Evolutionary conservation across 164 flowering plant genomes (phyloP), one percentile per base, ranked within the genome.

Genomic region (Umbellularia californica): DNA sequence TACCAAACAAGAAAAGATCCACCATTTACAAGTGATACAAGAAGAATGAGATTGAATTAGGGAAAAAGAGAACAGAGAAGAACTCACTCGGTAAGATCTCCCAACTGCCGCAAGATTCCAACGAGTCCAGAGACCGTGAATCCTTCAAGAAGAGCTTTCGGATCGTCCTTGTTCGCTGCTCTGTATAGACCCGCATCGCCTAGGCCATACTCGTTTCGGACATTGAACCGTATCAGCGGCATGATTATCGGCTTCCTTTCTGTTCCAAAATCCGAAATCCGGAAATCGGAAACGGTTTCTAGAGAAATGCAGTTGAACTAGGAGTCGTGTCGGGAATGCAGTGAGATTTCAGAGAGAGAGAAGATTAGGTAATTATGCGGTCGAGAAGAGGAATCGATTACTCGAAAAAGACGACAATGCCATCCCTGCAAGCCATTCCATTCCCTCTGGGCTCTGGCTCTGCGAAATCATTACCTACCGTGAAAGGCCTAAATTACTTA

Each of bases 61-160:
- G 23, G 33, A 3, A 58, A 58, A 72, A 6, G 64, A 27, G 71
- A 65, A 64, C 11, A 69, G 2, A 66, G 78, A 23, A 3, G 24
- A 74, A 84, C 91, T 68, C 82, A 95, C 99, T 95, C 93, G 58
- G 97, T 90, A 5, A 94, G 95, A 87, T 95, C 97, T 28, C 97
- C 98, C 17, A 95, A 75, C 75, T 94, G 99, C 35, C 98, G 89
- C 83, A 95, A 82, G 87, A 95, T 83, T 78, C 99, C 99, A 64
- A 94, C 98, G 55, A 95, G 95, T 10, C 98, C 99, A 50, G 98
- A 84, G 15, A 91, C 98, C 17, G 97, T 86, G 33, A 95, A 89
- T 6, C 95, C 97, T 25, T 95, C 93, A 14, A 95, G 95, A 65
- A 91, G 76, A 9, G 89, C 90, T 72, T 88, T 91, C 1, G 99